Evolutionary conservation across 768 basidiomycete genomes (phyloP).

Genomic region (Amanita exitialis): DNA sequence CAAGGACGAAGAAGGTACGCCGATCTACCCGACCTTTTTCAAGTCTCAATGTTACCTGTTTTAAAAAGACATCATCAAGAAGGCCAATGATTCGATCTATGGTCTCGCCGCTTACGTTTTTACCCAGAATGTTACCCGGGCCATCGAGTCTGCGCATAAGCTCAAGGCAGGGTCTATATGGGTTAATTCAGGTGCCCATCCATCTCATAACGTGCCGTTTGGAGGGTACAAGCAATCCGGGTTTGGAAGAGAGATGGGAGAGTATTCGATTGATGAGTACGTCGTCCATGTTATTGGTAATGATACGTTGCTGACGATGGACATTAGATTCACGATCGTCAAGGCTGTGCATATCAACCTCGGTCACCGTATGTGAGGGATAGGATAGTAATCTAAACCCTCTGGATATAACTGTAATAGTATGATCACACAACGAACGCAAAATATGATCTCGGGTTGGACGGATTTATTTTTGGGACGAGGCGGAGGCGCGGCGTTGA

Average conservation of each 20-base stretch:
- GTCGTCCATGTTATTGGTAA: constrained; percentile 12
- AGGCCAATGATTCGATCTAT: constrained; percentile 64
- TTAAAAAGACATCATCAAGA: constrained; percentile 1
- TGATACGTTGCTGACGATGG: neutral
- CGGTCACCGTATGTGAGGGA: constrained; percentile 10
- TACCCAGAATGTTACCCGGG: constrained; percentile 67
- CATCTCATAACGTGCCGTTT: constrained; percentile 47
- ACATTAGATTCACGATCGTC: constrained; percentile 40
- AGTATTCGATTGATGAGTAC: constrained; percentile 48
- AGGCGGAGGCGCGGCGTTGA: too few species aligned
- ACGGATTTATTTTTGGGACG: too few species aligned
- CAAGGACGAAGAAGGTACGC: constrained; percentile 35
- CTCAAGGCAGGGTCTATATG: constrained; percentile 72
- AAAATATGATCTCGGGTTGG: too few species aligned
- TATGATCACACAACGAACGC: neutral
- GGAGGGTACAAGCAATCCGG: constrained; percentile 71
- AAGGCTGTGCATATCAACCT: constrained; percentile 59
- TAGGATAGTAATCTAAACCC: neutral
- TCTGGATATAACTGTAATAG: neutral
- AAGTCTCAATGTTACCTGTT: constrained; percentile 4
- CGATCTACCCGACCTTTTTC: neutral
- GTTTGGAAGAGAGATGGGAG: constrained; percentile 59
- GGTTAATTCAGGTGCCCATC: constrained; percentile 33
- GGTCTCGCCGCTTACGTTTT: constrained; percentile 84
- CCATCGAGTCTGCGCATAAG: constrained; percentile 59